These are phyloP conservation scores for Orbilia quercus DNA, from an alignment of 2,329 filamentous ascomycete species.

Conservation along the genomic window DNA sequence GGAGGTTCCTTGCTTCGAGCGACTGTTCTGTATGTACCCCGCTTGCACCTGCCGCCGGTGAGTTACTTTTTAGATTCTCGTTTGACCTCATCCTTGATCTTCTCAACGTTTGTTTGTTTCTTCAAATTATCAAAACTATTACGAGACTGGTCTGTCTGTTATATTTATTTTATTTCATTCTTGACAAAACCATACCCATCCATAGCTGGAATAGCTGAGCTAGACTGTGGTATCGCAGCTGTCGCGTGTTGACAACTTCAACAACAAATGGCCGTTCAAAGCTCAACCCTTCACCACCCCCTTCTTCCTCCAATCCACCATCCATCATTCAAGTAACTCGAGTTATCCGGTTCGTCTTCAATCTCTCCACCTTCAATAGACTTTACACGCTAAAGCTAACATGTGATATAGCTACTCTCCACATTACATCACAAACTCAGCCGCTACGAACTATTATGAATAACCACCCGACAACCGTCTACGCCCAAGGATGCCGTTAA, in stretches of 20 bases:
- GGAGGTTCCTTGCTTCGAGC: conserved; percentile 19
- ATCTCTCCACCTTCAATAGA: no score
- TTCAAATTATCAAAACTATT: no score
- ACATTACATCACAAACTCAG: no score
- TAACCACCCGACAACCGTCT: conserved; percentile 21
- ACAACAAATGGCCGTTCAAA: conserved; percentile 17
- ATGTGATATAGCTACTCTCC: conserved; percentile 1
- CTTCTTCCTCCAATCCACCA: conserved; percentile 7
- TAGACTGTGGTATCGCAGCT: neutral
- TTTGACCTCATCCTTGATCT: conserved; percentile 3
- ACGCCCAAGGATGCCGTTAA: conserved; percentile 34
- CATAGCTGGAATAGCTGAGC: no score
- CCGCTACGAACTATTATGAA: conserved; percentile 12
- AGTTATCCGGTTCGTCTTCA: neutral
- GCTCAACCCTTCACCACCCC: conserved; percentile 11
- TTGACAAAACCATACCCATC: no score
- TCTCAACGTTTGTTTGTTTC: no score
- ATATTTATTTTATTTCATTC: no score
- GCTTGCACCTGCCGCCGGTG: conserved; percentile 44
- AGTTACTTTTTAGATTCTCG: neutral
- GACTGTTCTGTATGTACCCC: conserved; percentile 13
- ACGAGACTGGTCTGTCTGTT: no score
- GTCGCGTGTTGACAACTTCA: conserved; percentile 42
- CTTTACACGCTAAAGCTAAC: no score
- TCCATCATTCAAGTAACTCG: conserved; percentile 11